A percentile compares a stretch with the other conserved stretches of the same genome.
These are phyloP conservation scores for Lodderomyces theae DNA, from an alignment of 1,139 yeast species.

Conservation along the genomic window DNA sequence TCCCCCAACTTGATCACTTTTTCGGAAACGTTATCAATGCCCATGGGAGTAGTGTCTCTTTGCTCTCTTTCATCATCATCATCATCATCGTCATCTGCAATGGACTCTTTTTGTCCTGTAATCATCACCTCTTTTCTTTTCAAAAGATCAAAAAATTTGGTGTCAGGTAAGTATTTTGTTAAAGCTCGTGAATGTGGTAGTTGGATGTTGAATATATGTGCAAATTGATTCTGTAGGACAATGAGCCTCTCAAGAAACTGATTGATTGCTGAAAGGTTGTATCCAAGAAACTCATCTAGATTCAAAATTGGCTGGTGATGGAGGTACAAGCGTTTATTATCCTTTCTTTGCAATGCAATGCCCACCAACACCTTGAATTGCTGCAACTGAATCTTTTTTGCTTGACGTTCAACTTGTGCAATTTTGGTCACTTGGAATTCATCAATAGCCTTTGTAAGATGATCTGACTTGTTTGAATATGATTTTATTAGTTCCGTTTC, in stretches of 20 bases:
- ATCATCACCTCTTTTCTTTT: constrained; percentile 34
- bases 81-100: constrained; percentile 14
- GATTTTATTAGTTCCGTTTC: constrained; percentile 13
- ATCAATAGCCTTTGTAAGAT: constrained; percentile 8
- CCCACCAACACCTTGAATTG: constrained; percentile 30
- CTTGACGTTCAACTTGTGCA: constrained; percentile 29
- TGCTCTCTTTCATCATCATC: constrained; percentile 13
- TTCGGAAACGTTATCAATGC: constrained; percentile 17
- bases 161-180: constrained; percentile 29
- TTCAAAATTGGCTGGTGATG: constrained; percentile 30
- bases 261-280: constrained; percentile 32
- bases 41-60: constrained; percentile 2
- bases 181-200: constrained; percentile 38
- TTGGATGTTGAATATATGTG: constrained; percentile 24
- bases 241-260: constrained; percentile 42
- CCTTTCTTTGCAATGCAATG: constrained; percentile 17
- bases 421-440: constrained; percentile 24
- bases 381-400: constrained; percentile 23
- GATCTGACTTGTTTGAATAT: constrained; percentile 11
- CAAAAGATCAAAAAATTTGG: constrained; percentile 35
- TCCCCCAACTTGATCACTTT: constrained; percentile 37
- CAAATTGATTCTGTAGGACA: constrained; percentile 29
- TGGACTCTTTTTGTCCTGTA: constrained; percentile 16
- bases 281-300: constrained; percentile 27
- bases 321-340: constrained; percentile 17